Evolutionary conservation across 1,284 basidiomycete genomes (phyloP).

Genomic region (Trichosporon sp.): DNA sequence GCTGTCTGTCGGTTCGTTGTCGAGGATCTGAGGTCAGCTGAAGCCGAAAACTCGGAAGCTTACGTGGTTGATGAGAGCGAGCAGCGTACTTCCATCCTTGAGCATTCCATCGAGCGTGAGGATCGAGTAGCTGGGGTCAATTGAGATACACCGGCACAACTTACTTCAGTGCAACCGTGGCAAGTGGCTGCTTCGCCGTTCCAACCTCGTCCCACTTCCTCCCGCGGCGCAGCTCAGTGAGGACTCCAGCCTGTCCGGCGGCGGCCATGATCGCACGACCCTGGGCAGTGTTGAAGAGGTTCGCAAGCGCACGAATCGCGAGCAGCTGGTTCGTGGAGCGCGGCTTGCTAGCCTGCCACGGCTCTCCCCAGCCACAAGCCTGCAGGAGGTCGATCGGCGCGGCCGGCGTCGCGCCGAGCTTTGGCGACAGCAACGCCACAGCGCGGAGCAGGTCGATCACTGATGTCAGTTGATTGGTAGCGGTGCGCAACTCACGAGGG

Average conservation of each 20-base stretch:
- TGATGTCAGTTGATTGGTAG: conserved; percentile 35
- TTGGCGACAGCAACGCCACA: conserved; percentile 61
- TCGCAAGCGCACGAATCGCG: conserved; percentile 73
- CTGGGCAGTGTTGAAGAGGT: conserved; percentile 56
- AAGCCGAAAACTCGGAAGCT: conserved; percentile 3
- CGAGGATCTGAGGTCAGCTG: conserved; percentile 54
- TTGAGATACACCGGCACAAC: conserved; percentile 7
- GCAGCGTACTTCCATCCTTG: conserved; percentile 25
- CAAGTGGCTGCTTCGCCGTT: conserved; percentile 29
- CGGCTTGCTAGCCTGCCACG: conserved; percentile 58
- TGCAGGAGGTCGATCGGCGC: conserved; percentile 57
- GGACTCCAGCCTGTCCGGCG: conserved; percentile 55
- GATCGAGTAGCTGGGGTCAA: conserved; percentile 46
- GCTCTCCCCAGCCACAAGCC: conserved; percentile 61
- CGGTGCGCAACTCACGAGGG: conserved; percentile 57
- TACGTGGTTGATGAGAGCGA: conserved; percentile 24
- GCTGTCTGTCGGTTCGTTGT: conserved; percentile 64
- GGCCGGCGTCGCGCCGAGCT: conserved; percentile 50
- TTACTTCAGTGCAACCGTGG: conserved; percentile 46
- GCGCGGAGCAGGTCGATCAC: conserved; percentile 83
- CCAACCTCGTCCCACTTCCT: conserved; percentile 29
- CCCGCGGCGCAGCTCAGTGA: conserved; percentile 50
- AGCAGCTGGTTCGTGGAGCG: conserved; percentile 81
- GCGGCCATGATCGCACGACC: conserved; percentile 53
- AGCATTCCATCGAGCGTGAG: conserved; percentile 42